Evolutionary conservation across 192 early-diverging fungal genomes (phyloP).

Genomic region (Entomortierella beljakovae): DNA sequence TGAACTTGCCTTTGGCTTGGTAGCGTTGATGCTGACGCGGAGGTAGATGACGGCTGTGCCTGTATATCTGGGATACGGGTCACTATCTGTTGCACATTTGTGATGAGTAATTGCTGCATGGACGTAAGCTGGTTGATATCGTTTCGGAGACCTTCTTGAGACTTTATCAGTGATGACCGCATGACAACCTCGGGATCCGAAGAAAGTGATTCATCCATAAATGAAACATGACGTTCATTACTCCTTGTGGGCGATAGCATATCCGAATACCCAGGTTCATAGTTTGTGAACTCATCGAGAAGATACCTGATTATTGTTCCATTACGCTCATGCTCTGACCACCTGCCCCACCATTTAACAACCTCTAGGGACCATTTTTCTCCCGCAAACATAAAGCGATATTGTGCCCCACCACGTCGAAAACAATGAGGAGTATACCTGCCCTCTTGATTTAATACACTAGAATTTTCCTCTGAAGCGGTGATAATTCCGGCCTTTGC

Average conservation of each 20-base stretch:
- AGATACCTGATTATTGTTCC: conserved; percentile 21
- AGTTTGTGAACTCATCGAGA: conserved; percentile 1
- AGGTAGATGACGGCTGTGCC: no score
- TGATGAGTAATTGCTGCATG: no score
- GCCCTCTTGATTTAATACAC: not conserved
- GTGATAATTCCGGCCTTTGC: not conserved
- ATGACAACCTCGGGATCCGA: no score
- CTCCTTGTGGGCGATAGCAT: conserved; percentile 8
- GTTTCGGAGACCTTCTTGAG: no score
- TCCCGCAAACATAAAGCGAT: conserved; percentile 18
- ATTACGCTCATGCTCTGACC: conserved; percentile 4
- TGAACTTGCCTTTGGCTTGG: no score
- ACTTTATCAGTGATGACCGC: no score
- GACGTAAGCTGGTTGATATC: no score
- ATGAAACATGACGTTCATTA: not conserved
- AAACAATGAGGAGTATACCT: conserved; percentile 18
- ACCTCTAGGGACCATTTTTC: conserved; percentile 23
- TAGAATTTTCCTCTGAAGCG: no score
- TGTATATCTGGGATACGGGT: no score
- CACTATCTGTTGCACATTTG: no score
- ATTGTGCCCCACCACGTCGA: conserved; percentile 8
- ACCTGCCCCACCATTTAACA: conserved; percentile 25
- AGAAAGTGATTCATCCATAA: not conserved
- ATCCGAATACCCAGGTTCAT: conserved; percentile 10
- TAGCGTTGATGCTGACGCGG: no score